Percentiles rank a stretch among this genome's conserved stretches.
Evolutionary conservation across 495 filamentous ascomycete genomes (phyloP).

Genomic region (Talaromyces nanjingensis): DNA sequence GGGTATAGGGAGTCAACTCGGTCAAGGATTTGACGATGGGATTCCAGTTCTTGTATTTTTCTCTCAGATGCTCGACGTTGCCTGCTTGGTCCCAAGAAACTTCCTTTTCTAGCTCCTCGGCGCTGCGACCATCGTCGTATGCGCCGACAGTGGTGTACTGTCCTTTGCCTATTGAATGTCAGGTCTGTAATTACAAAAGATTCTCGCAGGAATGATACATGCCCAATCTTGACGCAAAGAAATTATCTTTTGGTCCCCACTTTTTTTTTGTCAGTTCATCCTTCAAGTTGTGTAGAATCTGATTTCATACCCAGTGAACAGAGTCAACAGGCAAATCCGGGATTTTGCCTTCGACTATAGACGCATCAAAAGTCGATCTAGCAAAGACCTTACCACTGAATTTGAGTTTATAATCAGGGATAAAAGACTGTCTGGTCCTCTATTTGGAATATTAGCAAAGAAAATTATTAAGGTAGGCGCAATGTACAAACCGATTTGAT

Average conservation of each 20-base stretch:
- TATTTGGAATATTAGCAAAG: conserved; percentile 1
- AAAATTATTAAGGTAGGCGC: neutral
- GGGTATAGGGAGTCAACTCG: conserved; percentile 33
- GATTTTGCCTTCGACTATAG: conserved; percentile 29
- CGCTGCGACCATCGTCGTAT: conserved; percentile 29
- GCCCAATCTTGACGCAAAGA: conserved; percentile 42
- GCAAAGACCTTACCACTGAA: conserved; percentile 41
- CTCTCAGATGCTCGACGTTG: conserved; percentile 28
- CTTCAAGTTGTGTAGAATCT: neutral
- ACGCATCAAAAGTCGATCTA: conserved; percentile 38
- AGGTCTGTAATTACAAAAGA: neutral
- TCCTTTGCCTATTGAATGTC: conserved; percentile 18
- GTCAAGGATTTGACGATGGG: conserved; percentile 33
- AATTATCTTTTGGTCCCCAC: conserved; percentile 40
- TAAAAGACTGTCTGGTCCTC: conserved; percentile 27
- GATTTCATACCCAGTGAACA: conserved; percentile 30
- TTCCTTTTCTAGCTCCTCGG: conserved; percentile 30
- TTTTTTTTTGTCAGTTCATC: neutral
- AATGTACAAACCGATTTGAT: conserved; percentile 23
- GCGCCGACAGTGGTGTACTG: conserved; percentile 44
- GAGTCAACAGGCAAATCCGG: conserved; percentile 37
- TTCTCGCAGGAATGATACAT: conserved; percentile 6
- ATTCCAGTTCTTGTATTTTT: conserved; percentile 40
- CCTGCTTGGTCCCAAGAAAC: conserved; percentile 33
- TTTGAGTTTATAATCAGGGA: conserved; percentile 30